A percentile compares a stretch with the other conserved stretches of the same genome.
Conservation (phyloP, 306 rosid genomes). For the Dalbergia oliveri region DNA sequence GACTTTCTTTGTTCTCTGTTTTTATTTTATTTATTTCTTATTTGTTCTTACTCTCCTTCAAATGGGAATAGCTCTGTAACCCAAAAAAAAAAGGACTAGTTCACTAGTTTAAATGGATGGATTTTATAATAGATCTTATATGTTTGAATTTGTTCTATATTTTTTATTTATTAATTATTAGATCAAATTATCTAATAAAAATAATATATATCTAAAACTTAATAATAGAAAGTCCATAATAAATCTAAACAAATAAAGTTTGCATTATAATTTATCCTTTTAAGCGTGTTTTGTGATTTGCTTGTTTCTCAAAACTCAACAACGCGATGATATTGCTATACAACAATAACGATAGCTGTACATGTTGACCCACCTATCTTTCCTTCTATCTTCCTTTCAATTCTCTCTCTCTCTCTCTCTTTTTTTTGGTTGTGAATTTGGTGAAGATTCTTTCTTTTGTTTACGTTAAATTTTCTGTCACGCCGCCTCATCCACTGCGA, state of each 20-base stretch:
- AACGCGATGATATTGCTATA: neutral
- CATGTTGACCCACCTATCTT: constrained; percentile 22
- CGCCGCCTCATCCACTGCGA: constrained; percentile 43
- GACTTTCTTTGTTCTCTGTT: constrained; percentile 32
- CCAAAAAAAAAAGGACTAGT: no score
- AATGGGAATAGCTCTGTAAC: neutral
- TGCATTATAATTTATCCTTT: no score
- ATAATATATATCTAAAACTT: no score
- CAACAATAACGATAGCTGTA: constrained; percentile 32
- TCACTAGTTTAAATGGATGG: no score
- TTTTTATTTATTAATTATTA: no score
- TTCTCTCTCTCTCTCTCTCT: neutral
- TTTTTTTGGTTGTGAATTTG: neutral
- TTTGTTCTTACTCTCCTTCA: neutral
- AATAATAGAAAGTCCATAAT: no score
- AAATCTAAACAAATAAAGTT: no score
- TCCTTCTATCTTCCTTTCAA: constrained; percentile 3
- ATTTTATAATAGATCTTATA: no score
- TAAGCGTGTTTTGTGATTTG: constrained; percentile 14
- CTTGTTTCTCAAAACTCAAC: constrained; percentile 41
- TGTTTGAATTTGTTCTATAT: no score
- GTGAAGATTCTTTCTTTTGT: constrained; percentile 36
- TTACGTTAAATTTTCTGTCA: constrained; percentile 30
- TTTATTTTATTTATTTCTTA: neutral
- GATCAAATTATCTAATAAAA: no score